Percentiles rank a stretch among this genome's conserved stretches.
Conservation (phyloP, 169 alveolate species). For the Eimeria praecox region DNA sequence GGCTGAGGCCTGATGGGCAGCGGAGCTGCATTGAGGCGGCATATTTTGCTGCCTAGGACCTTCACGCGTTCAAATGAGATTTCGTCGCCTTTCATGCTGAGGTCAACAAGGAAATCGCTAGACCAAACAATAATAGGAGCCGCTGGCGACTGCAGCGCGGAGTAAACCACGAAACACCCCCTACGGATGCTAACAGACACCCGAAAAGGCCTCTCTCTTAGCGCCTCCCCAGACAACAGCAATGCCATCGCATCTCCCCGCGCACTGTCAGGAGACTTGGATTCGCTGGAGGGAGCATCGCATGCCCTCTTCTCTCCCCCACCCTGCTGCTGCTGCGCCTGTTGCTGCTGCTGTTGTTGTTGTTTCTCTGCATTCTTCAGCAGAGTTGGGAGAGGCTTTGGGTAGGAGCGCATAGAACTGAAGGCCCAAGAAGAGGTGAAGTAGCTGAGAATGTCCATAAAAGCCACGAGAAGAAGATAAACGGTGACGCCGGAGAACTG, state of each 20-base stretch:
- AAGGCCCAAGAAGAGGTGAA: slow-evolving; percentile 75
- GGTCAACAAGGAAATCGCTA: slow-evolving; percentile 84
- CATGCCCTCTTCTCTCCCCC: background rate
- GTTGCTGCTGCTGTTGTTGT: slow-evolving; percentile 20
- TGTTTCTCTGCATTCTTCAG: slow-evolving; percentile 11
- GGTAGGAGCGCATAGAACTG: slow-evolving; percentile 80
- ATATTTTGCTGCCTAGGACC: slow-evolving; percentile 64
- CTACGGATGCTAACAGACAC: slow-evolving; percentile 48
- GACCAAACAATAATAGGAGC: slow-evolving; percentile 86
- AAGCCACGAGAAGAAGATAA: slow-evolving; percentile 82
- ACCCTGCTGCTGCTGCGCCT: slow-evolving; percentile 3
- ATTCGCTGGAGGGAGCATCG: background rate
- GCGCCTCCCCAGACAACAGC: slow-evolving; percentile 43
- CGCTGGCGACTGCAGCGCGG: slow-evolving; percentile 82
- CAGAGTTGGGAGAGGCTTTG: slow-evolving; percentile 77
- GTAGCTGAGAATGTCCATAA: slow-evolving; percentile 83
- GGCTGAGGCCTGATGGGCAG: slow-evolving; percentile 22
- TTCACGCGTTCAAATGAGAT: slow-evolving; percentile 7
- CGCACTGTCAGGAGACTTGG: background rate
- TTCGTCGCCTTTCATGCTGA: slow-evolving; percentile 38
- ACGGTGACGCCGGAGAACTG: slow-evolving; percentile 84
- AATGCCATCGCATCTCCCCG: background rate
- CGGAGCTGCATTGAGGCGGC: slow-evolving; percentile 39
- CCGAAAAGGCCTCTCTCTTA: slow-evolving; percentile 72
- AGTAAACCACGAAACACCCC: slow-evolving; percentile 85